Evolutionary conservation across 2,329 filamentous ascomycete genomes (phyloP).

Genomic region (Claviceps sp.): DNA sequence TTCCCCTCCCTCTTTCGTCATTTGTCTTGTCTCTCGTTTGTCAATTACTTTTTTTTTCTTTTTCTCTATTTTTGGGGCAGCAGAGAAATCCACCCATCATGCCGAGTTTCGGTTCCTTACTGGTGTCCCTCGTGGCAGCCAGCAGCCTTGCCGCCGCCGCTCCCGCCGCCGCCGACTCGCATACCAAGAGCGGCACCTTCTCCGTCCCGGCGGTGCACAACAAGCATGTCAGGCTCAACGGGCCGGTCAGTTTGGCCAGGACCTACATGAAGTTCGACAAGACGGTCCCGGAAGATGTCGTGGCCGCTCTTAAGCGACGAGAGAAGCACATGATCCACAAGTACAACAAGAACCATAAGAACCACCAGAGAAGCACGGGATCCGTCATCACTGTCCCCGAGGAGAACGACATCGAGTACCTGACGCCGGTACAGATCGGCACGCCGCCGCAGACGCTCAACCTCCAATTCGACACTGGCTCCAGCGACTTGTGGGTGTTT

Average conservation of each 20-base stretch:
- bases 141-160: conserved; percentile 7
- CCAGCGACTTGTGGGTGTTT: conserved; percentile 21
- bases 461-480: conserved; percentile 13
- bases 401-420: conserved; percentile 8
- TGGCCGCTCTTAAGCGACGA: not conserved
- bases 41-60: not conserved
- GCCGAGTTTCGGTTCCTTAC: conserved; percentile 10
- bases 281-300: conserved; percentile 6
- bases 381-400: conserved; percentile 6
- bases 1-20: not conserved
- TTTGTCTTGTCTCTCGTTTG: not conserved
- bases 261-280: conserved; percentile 8
- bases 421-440: conserved; percentile 9
- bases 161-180: conserved; percentile 1
- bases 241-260: conserved; percentile 9
- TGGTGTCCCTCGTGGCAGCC: conserved; percentile 10
- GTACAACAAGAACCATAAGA: not conserved
- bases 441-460: conserved; percentile 10
- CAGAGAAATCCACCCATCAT: conserved; percentile 3
- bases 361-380: conserved; percentile 2
- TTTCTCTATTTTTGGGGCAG: not conserved
- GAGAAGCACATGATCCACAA: not conserved
- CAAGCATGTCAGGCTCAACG: conserved; percentile 5
- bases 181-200: not conserved
- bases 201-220: conserved; percentile 6